Evolutionary conservation across 1,284 basidiomycete genomes (phyloP).

Genomic region (Cutaneotrichosporon daszewskae): DNA sequence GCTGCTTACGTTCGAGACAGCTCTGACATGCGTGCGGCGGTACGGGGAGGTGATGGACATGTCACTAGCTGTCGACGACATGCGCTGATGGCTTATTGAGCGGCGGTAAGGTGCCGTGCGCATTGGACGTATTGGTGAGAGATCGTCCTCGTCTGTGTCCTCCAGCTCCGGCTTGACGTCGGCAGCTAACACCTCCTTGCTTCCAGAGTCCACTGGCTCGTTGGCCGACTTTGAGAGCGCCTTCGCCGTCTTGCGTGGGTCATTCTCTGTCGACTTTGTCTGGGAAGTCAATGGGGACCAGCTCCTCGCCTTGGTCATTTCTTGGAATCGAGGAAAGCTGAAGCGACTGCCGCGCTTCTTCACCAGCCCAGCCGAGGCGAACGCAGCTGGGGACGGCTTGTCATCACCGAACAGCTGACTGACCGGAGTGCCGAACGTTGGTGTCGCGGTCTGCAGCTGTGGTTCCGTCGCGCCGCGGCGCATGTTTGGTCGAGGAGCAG

Average conservation of each 20-base stretch:
- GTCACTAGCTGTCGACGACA: conserved; percentile 14
- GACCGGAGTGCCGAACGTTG: conserved; percentile 26
- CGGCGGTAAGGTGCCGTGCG: conserved; percentile 6
- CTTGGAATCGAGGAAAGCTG: conserved; percentile 31
- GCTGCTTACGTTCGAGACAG: conserved; percentile 16
- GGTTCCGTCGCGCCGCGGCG: conserved; percentile 36
- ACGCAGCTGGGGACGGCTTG: conserved; percentile 44
- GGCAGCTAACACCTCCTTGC: background rate
- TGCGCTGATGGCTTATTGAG: conserved; percentile 10
- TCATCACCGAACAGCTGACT: conserved; percentile 36
- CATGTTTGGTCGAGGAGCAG: conserved; percentile 18
- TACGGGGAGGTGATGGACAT: conserved; percentile 9
- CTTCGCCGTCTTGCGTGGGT: no score
- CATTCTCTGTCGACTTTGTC: no score
- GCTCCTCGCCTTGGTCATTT: conserved; percentile 3
- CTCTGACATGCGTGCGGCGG: conserved; percentile 8
- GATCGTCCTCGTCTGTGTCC: conserved; percentile 12
- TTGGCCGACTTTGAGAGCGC: no score
- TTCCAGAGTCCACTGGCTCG: no score
- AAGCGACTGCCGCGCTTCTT: conserved; percentile 40
- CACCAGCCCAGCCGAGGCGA: conserved; percentile 42
- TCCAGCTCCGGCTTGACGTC: conserved; percentile 4
- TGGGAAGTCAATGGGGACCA: conserved; percentile 9
- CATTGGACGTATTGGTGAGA: conserved; percentile 13
- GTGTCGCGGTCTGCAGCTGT: conserved; percentile 3